Base-by-base conservation (phyloP, 345 rosid species). In the Gossypium turneri region DNA sequence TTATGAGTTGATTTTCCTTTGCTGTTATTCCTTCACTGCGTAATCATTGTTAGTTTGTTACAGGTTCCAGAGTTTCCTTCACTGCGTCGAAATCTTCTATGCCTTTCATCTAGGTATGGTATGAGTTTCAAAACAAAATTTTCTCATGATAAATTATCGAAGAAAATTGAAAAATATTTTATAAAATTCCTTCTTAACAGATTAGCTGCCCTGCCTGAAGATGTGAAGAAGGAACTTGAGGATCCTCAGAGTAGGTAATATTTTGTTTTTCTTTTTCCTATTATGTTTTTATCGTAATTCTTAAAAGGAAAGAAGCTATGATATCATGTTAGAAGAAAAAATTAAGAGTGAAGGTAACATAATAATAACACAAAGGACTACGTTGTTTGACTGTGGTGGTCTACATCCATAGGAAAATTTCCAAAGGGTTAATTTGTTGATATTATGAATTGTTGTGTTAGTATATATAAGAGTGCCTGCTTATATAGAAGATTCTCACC, bases 31-130 rank as follows among this genome's bases (percentile, higher is more conserved):
- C 53, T 52, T 15, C 52, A 60, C n/a, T 15, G 53, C 41, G 74
- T 67, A 11, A 29, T 52, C 48, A 20, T 60, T 52, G n/a, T 75
- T 78, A 22, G 62, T 10, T 57, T 57, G 41, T 56, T 57, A 20
- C 76, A 94, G 98, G 98, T 94, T 75, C 97, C 98, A 19, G 94
- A 92, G 29, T 94, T 82, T 80, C 73, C 97, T 60, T 79, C 76
- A 45, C 82, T 90, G 82, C 94, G 95, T 63, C 84, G 57, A 81
- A 84, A 85, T 83, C 97, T 94, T 74, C 93, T 94, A 53, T 68
- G 24, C 80, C 93, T 94, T 79, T 82, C 98, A 27, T 85, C 90
- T 2, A 90, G 90, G 98, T 92, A 83, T 73, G 58, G 56, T 90
- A 78, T 67, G 63, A 60, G 65, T 47, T 79, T 47, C 27, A 45